Conservation (phyloP, 192 early-diverging fungal genomes). For the Coemansia pectinata region DNA sequence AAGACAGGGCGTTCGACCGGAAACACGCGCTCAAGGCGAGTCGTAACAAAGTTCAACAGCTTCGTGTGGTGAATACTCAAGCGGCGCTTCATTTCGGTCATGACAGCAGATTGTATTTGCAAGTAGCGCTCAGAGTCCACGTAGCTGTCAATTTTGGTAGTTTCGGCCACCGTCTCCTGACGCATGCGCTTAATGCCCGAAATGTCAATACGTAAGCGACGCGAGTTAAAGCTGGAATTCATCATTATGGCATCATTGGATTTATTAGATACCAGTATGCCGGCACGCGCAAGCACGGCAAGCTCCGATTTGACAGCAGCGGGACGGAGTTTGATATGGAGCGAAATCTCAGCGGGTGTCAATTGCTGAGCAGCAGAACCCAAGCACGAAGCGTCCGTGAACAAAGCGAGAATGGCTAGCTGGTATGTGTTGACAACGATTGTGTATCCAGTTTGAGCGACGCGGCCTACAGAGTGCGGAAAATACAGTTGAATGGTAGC, state of each 20-base stretch:
- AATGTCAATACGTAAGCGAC: conserved; percentile 82
- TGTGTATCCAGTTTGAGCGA: conserved; percentile 56
- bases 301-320: background rate
- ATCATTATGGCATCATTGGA: conserved; percentile 21
- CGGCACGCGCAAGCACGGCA: background rate
- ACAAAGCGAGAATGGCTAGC: conserved; percentile 87
- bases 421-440: conserved; percentile 79
- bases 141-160: conserved; percentile 69
- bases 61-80: background rate
- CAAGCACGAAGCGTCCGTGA: conserved; percentile 53
- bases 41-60: background rate
- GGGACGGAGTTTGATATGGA: background rate
- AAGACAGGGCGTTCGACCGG: background rate
- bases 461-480: conserved; percentile 80
- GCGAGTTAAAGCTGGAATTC: conserved; percentile 76
- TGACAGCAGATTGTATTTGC: background rate
- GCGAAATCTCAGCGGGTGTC: conserved; percentile 64
- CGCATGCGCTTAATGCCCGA: conserved; percentile 79
- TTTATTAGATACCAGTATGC: background rate
- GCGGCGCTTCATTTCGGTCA: background rate
- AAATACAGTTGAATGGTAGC: conserved; percentile 65
- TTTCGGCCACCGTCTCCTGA: conserved; percentile 77
- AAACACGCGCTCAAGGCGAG: background rate
- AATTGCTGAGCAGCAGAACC: conserved; percentile 43
- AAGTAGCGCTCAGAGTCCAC: conserved; percentile 56